These are phyloP conservation scores for Colletotrichum destructivum DNA, from an alignment of 2,329 filamentous ascomycete genomes.

Conservation along the genomic window DNA sequence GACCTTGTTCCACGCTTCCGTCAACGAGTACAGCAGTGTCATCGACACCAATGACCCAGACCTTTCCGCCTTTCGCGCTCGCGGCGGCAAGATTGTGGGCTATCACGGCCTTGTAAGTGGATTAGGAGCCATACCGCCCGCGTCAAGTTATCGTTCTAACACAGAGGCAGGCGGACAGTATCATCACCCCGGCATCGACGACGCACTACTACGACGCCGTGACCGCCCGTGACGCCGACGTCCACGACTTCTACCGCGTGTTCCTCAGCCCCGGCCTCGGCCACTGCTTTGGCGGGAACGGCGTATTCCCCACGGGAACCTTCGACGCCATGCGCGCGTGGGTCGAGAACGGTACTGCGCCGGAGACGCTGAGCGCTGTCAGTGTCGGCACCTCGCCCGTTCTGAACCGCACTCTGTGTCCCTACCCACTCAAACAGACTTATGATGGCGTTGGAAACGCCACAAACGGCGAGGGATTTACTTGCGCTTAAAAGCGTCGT, in stretches of 20 bases:
- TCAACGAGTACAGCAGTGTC: neutral
- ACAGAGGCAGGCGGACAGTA: conserved; percentile 40
- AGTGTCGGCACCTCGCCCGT: no score
- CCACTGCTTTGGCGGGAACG: conserved; percentile 50
- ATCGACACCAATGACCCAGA: conserved; percentile 16
- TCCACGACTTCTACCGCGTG: conserved; percentile 50
- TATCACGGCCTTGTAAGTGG: conserved; percentile 53
- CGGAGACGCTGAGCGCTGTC: conserved; percentile 30
- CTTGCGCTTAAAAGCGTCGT: no score
- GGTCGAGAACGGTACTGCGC: conserved; percentile 51
- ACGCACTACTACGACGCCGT: conserved; percentile 49
- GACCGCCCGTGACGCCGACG: conserved; percentile 40
- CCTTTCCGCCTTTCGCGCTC: conserved; percentile 54
- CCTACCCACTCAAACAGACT: no score
- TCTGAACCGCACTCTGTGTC: no score
- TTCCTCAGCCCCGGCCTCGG: conserved; percentile 51
- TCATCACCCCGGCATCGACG: conserved; percentile 40
- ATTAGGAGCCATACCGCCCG: rapidly evolving
- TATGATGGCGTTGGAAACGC: no score
- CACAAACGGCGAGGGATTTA: no score
- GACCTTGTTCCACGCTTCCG: neutral
- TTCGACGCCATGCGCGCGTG: conserved; percentile 48
- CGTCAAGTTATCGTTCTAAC: neutral
- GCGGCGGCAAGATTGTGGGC: conserved; percentile 57
- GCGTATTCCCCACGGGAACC: conserved; percentile 44